Conservation (phyloP, 495 filamentous ascomycete species). For the Pseudevernia furfuracea region DNA sequence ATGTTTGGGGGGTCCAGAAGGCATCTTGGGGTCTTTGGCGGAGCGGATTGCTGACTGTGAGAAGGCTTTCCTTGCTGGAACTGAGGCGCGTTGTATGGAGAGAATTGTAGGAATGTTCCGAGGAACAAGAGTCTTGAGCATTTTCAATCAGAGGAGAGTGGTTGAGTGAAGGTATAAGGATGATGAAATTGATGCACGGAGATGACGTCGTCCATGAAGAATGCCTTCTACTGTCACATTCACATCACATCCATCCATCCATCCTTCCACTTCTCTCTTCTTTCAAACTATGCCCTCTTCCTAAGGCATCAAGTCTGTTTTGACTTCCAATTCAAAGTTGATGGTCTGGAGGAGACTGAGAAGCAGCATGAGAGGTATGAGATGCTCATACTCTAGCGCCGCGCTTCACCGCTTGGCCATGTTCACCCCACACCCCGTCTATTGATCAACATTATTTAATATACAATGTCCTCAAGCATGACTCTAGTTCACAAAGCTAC, state of each 20-base stretch:
- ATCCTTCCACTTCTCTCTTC: neutral
- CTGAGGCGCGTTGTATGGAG: neutral
- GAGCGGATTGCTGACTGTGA: constrained; percentile 28
- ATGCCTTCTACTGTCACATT: neutral
- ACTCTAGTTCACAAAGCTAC: no score
- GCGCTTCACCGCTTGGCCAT: neutral
- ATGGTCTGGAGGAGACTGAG: neutral
- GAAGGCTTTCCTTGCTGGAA: constrained; percentile 9
- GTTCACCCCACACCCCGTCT: neutral
- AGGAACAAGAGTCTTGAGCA: constrained; percentile 1
- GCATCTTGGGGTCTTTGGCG: constrained; percentile 27
- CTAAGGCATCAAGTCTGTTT: neutral
- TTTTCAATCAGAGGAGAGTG: neutral
- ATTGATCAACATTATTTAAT: neutral
- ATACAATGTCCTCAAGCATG: neutral
- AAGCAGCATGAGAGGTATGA: neutral
- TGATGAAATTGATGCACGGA: neutral
- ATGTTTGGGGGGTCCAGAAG: constrained; percentile 39
- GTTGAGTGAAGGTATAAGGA: neutral
- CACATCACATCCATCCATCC: neutral
- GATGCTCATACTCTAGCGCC: neutral
- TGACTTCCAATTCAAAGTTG: neutral
- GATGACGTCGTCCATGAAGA: constrained; percentile 18
- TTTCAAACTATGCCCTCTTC: neutral
- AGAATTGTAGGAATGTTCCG: neutral